Evolutionary conservation across 2,329 filamentous ascomycete genomes (phyloP).

Genomic region (Stenocarpella maydis): DNA sequence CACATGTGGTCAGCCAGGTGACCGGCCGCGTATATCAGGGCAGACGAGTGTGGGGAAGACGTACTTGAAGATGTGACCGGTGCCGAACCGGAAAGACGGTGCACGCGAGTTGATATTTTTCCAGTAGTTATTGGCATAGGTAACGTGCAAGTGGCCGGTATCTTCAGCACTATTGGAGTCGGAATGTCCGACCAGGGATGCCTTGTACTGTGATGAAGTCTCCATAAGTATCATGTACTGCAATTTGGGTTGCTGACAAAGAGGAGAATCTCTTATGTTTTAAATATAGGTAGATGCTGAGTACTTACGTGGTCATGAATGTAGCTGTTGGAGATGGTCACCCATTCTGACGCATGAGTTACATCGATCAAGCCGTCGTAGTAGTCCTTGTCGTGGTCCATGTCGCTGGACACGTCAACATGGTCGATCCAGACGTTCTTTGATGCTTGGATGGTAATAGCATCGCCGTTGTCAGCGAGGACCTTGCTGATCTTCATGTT

Average conservation of each 20-base stretch:
- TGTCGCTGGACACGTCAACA: conserved; percentile 68
- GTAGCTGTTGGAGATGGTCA: conserved; percentile 58
- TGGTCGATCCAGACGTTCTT: conserved; percentile 74
- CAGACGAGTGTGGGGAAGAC: background rate
- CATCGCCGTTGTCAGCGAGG: conserved; percentile 63
- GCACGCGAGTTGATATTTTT: conserved; percentile 69
- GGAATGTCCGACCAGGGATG: conserved; percentile 67
- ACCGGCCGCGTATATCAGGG: too few relatives aligned
- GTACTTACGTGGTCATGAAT: conserved; percentile 55
- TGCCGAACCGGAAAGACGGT: conserved; percentile 72
- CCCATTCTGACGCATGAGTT: conserved; percentile 69
- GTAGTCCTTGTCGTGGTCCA: conserved; percentile 70
- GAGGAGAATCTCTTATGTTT: rapidly evolving
- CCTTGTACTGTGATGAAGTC: conserved; percentile 52
- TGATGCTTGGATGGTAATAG: conserved; percentile 64
- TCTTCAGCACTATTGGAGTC: conserved; percentile 67
- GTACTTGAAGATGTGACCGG: conserved; percentile 58
- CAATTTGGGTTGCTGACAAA: background rate
- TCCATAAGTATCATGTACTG: background rate
- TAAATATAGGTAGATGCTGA: too few relatives aligned
- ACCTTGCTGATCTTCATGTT: conserved; percentile 69
- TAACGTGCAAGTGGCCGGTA: conserved; percentile 68
- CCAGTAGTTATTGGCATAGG: conserved; percentile 72
- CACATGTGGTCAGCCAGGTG: background rate
- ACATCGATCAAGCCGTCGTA: conserved; percentile 73